Conservation (phyloP, 805 yeast genomes). For the Torulaspora indica region DNA sequence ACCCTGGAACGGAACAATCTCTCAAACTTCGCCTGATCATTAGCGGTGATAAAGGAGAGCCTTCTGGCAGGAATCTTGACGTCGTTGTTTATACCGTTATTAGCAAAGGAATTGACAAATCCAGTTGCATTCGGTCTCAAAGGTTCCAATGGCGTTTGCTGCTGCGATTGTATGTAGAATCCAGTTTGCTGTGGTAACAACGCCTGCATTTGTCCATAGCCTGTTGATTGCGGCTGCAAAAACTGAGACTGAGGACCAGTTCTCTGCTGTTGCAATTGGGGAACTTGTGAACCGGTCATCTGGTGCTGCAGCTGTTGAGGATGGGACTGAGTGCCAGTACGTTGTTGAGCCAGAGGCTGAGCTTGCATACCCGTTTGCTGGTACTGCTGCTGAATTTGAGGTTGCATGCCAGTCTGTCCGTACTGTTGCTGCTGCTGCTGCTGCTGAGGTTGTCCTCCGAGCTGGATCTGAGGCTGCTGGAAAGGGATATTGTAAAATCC, state of each 20-base stretch:
- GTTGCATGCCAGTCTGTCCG: slow-evolving; percentile 19
- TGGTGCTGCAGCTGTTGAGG: slow-evolving; percentile 11
- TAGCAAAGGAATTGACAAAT: slow-evolving; percentile 40
- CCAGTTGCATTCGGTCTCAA: slow-evolving; percentile 46
- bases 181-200: slow-evolving; percentile 43
- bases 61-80: slow-evolving; percentile 71
- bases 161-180: slow-evolving; percentile 36
- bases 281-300: slow-evolving; percentile 15
- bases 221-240: slow-evolving; percentile 13
- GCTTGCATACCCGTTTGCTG: slow-evolving; percentile 17
- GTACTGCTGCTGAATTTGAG: slow-evolving; percentile 22
- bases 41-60: slow-evolving; percentile 75
- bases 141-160: slow-evolving; percentile 31
- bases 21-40: slow-evolving; percentile 84
- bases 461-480: slow-evolving; percentile 18
- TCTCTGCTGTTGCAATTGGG: slow-evolving; percentile 18
- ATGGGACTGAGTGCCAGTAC: slow-evolving; percentile 35
- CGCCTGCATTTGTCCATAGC: slow-evolving; percentile 35
- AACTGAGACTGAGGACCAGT: slow-evolving; percentile 14
- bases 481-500: slow-evolving; percentile 15
- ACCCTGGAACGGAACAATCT: slow-evolving; percentile 77
- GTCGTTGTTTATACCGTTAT: slow-evolving; percentile 48
- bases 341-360: slow-evolving; percentile 36
- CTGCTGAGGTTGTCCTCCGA: slow-evolving; percentile 18
- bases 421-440: slow-evolving; percentile 20